A percentile compares a stretch with the other conserved stretches of the same genome.
Evolutionary conservation across 1,284 basidiomycete genomes (phyloP).

Genomic region (Fomes fomentarius): DNA sequence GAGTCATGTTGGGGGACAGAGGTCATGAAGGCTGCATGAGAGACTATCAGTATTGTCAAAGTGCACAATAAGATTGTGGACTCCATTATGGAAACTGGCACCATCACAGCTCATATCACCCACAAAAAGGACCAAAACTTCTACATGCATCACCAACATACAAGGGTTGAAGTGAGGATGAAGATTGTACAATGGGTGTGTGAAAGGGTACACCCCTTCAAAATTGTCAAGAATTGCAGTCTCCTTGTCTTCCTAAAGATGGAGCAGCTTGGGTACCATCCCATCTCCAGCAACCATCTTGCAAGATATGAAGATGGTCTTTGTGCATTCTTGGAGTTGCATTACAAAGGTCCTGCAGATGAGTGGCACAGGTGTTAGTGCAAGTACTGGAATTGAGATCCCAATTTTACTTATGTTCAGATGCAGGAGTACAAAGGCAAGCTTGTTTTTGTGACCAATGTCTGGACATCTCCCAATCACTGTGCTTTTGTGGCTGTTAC

Average conservation of each 20-base stretch:
- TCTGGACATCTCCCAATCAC: constrained; percentile 15
- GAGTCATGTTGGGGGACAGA: background rate
- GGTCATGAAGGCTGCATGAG: background rate
- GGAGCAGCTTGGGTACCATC: constrained; percentile 21
- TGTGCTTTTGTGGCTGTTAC: constrained; percentile 6
- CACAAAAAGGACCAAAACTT: constrained; percentile 13
- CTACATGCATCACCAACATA: constrained; percentile 23
- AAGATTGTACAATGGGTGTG: constrained; percentile 23
- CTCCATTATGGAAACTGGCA: constrained; percentile 9
- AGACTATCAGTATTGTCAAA: background rate
- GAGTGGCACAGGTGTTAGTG: too few species aligned
- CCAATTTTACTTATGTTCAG: too few species aligned
- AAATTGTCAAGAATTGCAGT: constrained; percentile 20
- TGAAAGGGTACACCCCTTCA: constrained; percentile 22
- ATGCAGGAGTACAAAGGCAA: constrained; percentile 7
- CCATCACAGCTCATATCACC: constrained; percentile 25
- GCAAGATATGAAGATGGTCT: constrained; percentile 17
- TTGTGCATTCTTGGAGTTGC: background rate
- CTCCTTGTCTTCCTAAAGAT: constrained; percentile 29
- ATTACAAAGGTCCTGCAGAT: background rate
- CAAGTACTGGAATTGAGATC: too few species aligned
- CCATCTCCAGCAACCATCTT: constrained; percentile 24
- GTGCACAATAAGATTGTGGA: constrained; percentile 8
- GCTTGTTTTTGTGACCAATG: constrained; percentile 6
- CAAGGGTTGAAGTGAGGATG: constrained; percentile 11